Evolutionary conservation across 768 basidiomycete genomes (phyloP).

Genomic region (Phanerochaete carnosa): DNA sequence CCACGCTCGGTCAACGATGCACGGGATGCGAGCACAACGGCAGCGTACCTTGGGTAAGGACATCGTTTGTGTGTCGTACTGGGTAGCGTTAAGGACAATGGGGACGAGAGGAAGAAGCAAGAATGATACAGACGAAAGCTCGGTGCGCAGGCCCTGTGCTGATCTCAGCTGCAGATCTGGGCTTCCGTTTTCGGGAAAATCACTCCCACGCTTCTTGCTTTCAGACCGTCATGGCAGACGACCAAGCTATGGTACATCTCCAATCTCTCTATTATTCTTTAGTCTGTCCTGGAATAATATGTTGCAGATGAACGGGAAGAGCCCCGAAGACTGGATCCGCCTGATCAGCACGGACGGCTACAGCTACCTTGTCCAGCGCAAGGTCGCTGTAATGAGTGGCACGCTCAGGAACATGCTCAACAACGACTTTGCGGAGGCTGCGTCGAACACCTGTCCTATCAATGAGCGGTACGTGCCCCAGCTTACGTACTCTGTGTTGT

Average conservation of each 20-base stretch:
- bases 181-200: background rate
- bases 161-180: background rate
- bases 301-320: conserved; percentile 1
- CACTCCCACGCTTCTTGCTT: background rate
- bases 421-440: conserved; percentile 68
- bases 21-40: background rate
- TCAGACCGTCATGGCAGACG: conserved; percentile 6
- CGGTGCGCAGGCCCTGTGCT: background rate
- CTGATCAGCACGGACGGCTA: conserved; percentile 78
- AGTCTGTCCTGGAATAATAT: background rate
- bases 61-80: conserved; percentile 28
- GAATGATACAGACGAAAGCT: background rate
- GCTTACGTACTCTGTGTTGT: background rate
- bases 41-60: conserved; percentile 50
- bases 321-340: conserved; percentile 62
- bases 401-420: conserved; percentile 82
- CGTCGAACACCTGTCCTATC: conserved; percentile 65
- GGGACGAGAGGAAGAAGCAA: conserved; percentile 6
- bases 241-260: background rate
- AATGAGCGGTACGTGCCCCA: conserved; percentile 59
- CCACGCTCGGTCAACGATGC: background rate
- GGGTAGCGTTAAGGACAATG: conserved; percentile 10
- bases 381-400: conserved; percentile 73
- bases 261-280: background rate
- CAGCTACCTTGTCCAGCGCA: conserved; percentile 73